Evolutionary conservation across 164 flowering plant genomes (phyloP).

Genomic region (Stephania japonica): DNA sequence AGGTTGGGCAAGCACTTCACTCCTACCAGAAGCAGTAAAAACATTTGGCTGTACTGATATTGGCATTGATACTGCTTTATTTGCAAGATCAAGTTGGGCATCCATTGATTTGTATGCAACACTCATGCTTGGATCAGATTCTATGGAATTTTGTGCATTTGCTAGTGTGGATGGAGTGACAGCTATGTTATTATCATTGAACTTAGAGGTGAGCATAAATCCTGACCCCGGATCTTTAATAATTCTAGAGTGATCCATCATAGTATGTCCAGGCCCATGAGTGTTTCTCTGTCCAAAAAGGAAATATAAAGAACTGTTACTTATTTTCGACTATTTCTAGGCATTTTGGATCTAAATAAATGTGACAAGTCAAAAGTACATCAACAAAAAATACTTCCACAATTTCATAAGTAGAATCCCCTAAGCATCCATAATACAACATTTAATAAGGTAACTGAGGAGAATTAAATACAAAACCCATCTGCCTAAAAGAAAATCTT

Average conservation of each 20-base stretch:
- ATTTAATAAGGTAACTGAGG: background rate
- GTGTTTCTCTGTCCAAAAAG: conserved; percentile 54
- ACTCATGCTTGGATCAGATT: conserved; percentile 39
- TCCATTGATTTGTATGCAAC: conserved; percentile 36
- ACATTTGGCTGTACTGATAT: conserved; percentile 29
- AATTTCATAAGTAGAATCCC: too few species aligned
- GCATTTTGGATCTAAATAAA: background rate
- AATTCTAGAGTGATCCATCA: conserved; percentile 44
- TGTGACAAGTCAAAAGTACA: background rate
- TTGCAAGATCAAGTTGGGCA: conserved; percentile 36
- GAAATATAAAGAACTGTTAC: background rate
- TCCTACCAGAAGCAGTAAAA: conserved; percentile 28
- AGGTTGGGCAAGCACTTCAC: conserved; percentile 35
- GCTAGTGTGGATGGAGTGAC: conserved; percentile 41
- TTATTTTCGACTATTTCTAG: background rate
- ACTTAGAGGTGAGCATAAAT: conserved; percentile 45
- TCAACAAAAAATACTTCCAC: too few species aligned
- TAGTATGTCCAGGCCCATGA: conserved; percentile 63
- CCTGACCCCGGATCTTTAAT: conserved; percentile 49
- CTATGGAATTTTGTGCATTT: conserved; percentile 38
- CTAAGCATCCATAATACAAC: too few species aligned
- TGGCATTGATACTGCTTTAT: conserved; percentile 36
- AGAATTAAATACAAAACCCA: background rate
- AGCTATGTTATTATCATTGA: conserved; percentile 46
- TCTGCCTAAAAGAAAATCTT: background rate